These are phyloP conservation scores for Ajuga reptans DNA, from an alignment of 305 asterid species.

Conservation along the genomic window DNA sequence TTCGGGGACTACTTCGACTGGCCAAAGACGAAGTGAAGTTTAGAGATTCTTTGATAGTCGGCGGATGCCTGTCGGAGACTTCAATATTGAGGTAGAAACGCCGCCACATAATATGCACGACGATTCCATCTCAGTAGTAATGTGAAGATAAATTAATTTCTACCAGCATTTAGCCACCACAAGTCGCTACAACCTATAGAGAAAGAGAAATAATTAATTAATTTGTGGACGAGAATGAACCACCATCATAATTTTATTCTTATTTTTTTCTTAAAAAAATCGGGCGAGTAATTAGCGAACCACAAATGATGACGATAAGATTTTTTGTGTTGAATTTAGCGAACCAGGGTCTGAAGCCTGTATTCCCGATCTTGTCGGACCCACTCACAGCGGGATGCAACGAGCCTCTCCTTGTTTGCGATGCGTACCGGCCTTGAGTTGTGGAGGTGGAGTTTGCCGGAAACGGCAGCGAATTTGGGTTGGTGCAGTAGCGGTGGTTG, in stretches of 20 bases:
- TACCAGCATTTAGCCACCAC: not conserved
- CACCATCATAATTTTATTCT: not conserved
- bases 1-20: too few relatives aligned
- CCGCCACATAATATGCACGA: slow-evolving; percentile 54
- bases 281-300: not conserved
- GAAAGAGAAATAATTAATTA: not conserved
- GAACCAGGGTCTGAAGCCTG: slow-evolving; percentile 73
- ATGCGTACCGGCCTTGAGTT: slow-evolving; percentile 68
- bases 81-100: slow-evolving; percentile 38
- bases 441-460: too few relatives aligned
- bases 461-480: too few relatives aligned
- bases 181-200: not conserved
- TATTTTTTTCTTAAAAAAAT: not conserved
- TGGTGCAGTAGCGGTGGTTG: too few relatives aligned
- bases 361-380: slow-evolving; percentile 59
- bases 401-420: slow-evolving; percentile 49
- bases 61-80: slow-evolving; percentile 29
- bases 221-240: slow-evolving; percentile 20
- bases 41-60: slow-evolving; percentile 26
- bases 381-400: slow-evolving; percentile 54
- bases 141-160: not conserved
- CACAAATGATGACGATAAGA: not conserved
- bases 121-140: slow-evolving; percentile 42
- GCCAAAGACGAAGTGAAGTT: slow-evolving; percentile 16
- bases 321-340: slow-evolving; percentile 5